phyloP scores from a whole-genome alignment of 129 eudicot species.

The Chrysanthemum lavandulifolium region DNA sequence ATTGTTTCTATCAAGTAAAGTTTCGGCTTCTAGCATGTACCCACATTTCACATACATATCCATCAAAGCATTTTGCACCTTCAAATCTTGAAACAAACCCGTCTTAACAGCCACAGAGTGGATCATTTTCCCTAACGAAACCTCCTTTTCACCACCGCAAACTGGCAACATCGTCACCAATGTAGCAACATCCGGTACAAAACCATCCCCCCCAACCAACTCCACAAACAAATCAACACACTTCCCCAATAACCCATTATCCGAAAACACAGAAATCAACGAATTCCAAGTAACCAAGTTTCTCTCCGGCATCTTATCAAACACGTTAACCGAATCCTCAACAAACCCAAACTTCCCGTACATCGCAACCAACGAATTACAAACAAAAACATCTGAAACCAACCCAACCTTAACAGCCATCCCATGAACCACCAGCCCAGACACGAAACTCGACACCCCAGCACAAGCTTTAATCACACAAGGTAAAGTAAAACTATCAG shows the following conservation, averaged over 20 bases:
- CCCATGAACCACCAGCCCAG: conserved; percentile 50
- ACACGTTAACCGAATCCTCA: conserved; percentile 47
- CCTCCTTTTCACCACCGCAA: conserved; percentile 39
- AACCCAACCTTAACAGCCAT: conserved; percentile 50
- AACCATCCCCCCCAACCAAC: conserved; percentile 23
- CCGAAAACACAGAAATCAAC: conserved; percentile 35
- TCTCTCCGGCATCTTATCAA: conserved; percentile 41
- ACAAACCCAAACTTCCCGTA: conserved; percentile 44
- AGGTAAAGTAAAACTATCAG: conserved; percentile 64
- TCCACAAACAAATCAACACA: conserved; percentile 39
- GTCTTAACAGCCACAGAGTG: conserved; percentile 51
- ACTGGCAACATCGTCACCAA: conserved; percentile 49
- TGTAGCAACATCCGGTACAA: conserved; percentile 53
- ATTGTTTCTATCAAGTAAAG: conserved; percentile 33
- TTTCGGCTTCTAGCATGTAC: conserved; percentile 35
- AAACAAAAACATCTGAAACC: conserved; percentile 47
- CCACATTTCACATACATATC: conserved; percentile 71
- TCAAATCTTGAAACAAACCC: conserved; percentile 45
- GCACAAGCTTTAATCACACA: conserved; percentile 62
- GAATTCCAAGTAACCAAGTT: conserved; percentile 68
- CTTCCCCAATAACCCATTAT: conserved; percentile 29
- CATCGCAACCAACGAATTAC: conserved; percentile 51
- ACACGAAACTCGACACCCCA: conserved; percentile 30
- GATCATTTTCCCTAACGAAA: conserved; percentile 36
- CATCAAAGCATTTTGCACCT: conserved; percentile 52